Percentiles rank a stretch among this genome's conserved stretches.
phyloP scores from a whole-genome alignment of 768 basidiomycete species.

The Leccinum longicurvipes region DNA sequence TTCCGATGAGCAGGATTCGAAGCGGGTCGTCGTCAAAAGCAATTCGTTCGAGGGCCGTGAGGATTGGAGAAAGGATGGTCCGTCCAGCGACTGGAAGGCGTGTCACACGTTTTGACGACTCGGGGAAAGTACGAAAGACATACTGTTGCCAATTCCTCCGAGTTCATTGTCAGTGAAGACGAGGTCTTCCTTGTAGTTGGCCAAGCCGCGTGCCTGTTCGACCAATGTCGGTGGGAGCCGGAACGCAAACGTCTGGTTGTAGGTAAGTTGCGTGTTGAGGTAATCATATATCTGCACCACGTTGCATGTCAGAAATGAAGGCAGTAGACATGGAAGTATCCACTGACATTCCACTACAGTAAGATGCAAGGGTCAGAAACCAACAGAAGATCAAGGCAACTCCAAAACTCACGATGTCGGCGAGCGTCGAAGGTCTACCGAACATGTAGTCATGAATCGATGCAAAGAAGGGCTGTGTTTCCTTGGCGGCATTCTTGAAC shows the following conservation, averaged over 20 bases:
- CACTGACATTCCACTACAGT: conserved; percentile 69
- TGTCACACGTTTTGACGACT: background rate
- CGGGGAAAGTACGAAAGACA: conserved; percentile 16
- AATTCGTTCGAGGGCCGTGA: conserved; percentile 70
- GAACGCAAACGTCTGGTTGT: conserved; percentile 80
- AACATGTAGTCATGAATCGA: conserved; percentile 66
- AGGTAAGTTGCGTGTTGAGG: conserved; percentile 69
- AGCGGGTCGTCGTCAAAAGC: conserved; percentile 75
- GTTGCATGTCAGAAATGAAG: conserved; percentile 11
- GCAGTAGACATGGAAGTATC: background rate
- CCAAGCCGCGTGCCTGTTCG: conserved; percentile 69
- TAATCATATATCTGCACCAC: conserved; percentile 64
- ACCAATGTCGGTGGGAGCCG: conserved; percentile 70
- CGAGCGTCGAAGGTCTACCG: conserved; percentile 57
- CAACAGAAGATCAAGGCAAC: background rate
- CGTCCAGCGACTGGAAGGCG: conserved; percentile 67
- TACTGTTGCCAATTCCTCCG: conserved; percentile 74
- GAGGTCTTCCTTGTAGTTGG: conserved; percentile 73
- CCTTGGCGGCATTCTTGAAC: conserved; percentile 57
- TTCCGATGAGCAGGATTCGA: conserved; percentile 70
- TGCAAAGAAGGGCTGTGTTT: conserved; percentile 62
- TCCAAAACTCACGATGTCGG: conserved; percentile 54
- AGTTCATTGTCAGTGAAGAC: conserved; percentile 66
- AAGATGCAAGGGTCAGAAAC: conserved; percentile 13
- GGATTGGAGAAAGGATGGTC: conserved; percentile 68